Evolutionary conservation across 2,329 filamentous ascomycete genomes (phyloP), one percentile per base, ranked within the genome.

Genomic region (Aspergillus costaricaensis): DNA sequence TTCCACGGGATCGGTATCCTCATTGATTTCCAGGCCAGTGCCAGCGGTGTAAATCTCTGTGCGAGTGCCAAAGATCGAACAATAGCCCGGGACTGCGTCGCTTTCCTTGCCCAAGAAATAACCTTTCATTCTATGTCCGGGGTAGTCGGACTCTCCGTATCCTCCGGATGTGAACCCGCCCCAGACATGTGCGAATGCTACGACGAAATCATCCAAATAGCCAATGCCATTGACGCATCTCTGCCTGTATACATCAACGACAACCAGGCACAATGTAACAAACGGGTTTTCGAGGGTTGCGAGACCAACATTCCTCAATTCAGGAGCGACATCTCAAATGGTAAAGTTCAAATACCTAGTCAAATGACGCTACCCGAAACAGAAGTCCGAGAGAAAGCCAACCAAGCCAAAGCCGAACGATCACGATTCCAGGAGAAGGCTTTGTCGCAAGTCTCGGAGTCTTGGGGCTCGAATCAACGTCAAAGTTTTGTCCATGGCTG

Each of bases 281-380:
- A 76, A 47, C 87, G 81, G 71, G 79, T 83, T 58, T 67, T 78
- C n/a, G 78, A 77, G 48, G 72, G 81, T 14, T 81, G 81, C 2
- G 85, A 85, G 1, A 77, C 77, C 32, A 86, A 81, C 67, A 87
- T 87, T 74, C 86, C 85, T 25, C 50, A 55, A 7, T 58, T 78
- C 67, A 84, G 84, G 57, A 86, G 86, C 83, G 70, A 85, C 63
- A 86, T 84, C 83, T 84, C 85, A 79, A 79, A 81, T n/a, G 85
- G 84, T 12, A 50, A 15, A 8, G 4, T 30, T 5, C 21, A n/a
- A 17, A 32, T 50, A 9, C 47, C 47, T 12, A 50, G 15, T 9
- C 27, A 15, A 15, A 70, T 82, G 58, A 65, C 65, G 1, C 64
- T 83, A 52, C 59, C 74, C 25, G 65, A 66, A 4, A 64, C 69